Percentiles rank a stretch among this genome's conserved stretches.
Evolutionary conservation across 306 rosid genomes (phyloP).

Genomic region (Heteromeles arbutifolia): DNA sequence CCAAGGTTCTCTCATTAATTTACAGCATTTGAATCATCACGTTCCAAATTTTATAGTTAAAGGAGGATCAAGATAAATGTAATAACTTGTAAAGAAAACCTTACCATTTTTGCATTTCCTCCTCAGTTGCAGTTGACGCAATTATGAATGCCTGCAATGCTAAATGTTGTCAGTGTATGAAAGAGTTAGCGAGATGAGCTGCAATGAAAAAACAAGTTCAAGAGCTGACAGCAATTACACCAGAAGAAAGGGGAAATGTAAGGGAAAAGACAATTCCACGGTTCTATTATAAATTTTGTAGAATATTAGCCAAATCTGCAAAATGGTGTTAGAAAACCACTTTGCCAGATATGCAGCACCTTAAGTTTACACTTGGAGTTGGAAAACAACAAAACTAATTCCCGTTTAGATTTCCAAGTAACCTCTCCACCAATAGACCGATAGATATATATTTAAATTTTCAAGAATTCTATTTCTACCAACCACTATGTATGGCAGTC

Average conservation of each 20-base stretch:
- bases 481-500: background rate
- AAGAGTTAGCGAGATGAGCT: constrained; percentile 5
- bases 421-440: background rate
- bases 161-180: constrained; percentile 16
- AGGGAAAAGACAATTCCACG: background rate
- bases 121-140: constrained; percentile 90
- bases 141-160: constrained; percentile 86
- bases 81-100: constrained; percentile 4
- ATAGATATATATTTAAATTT: background rate
- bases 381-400: background rate
- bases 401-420: background rate
- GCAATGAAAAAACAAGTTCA: constrained; percentile 4
- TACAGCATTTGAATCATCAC: background rate
- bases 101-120: constrained; percentile 85
- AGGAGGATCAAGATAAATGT: constrained; percentile 3
- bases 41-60: background rate
- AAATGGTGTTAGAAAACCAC: background rate
- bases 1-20: background rate
- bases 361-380: background rate
- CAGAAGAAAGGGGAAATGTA: background rate
- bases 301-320: background rate
- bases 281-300: background rate
- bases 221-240: background rate
- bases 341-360: background rate
- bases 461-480: background rate